Conservation (phyloP, 108 stramenopile genomes). For the Skeletonema grethae region DNA sequence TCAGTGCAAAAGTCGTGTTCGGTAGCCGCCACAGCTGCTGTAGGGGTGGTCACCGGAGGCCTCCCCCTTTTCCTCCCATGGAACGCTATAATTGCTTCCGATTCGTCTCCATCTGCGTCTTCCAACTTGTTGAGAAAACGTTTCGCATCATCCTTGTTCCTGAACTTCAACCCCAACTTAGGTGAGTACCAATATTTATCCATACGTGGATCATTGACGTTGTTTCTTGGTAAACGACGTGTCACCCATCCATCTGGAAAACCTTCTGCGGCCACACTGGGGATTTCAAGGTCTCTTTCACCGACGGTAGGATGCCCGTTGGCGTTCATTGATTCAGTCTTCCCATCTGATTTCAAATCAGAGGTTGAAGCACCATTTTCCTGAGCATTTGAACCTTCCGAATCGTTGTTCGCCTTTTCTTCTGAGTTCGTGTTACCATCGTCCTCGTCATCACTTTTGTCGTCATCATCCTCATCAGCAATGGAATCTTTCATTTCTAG, state of each 20-base stretch:
- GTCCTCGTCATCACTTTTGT: slow-evolving; percentile 81
- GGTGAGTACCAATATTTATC: slow-evolving; percentile 31
- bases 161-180: slow-evolving; percentile 20
- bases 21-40: slow-evolving; percentile 11
- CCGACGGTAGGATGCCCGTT: slow-evolving; percentile 21
- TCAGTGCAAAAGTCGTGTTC: slow-evolving; percentile 80
- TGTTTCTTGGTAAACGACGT: slow-evolving; percentile 20
- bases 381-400: neutral
- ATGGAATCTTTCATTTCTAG: slow-evolving; percentile 64
- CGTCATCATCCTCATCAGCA: slow-evolving; percentile 71
- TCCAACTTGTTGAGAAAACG: slow-evolving; percentile 15
- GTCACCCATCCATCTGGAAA: slow-evolving; percentile 31
- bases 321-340: slow-evolving; percentile 9
- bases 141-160: slow-evolving; percentile 19
- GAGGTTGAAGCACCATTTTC: slow-evolving; percentile 10
- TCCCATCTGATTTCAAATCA: neutral
- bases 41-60: neutral
- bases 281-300: slow-evolving; percentile 12
- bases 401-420: slow-evolving; percentile 7
- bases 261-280: slow-evolving; percentile 20
- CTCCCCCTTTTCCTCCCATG: slow-evolving; percentile 21
- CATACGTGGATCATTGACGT: slow-evolving; percentile 18
- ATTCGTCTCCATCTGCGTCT: slow-evolving; percentile 15
- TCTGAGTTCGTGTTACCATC: slow-evolving; percentile 34
- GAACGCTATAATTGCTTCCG: slow-evolving; percentile 31